Evolutionary conservation across 805 yeast species (phyloP), one percentile per base, ranked within the genome.

Genomic region (Osmozyma mogii): DNA sequence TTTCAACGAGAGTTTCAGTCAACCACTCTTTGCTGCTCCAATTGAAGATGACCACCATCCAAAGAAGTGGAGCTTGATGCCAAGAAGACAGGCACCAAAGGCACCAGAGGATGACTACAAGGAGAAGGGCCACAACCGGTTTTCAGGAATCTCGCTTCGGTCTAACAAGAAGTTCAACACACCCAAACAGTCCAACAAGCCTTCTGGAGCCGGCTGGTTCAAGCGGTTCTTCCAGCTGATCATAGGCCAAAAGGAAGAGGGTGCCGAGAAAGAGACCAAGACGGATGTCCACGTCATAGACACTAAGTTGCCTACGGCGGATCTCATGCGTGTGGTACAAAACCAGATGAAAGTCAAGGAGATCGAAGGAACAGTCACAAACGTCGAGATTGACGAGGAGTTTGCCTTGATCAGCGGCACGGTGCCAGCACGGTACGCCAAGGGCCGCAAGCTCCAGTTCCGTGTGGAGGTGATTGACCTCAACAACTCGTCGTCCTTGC

Each of bases 311-410:
- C 37, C 41, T 9, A 44, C 67, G 3, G 29, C 17, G 4, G 57
- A 56, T 15, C 52, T 64, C 25, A 48, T 54, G 34, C 37, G 56
- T 15, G 47, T 59, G 7, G 52, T 64, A 31, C 58, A 54, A 32
- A 56, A 55, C 29, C 68, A 69, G 6, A 47, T 71, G 30, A 61
- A 58, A 37, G 47, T 70, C 44, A 68, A 69, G 41, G 50, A 58
- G 31, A 58, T 67, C 30, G 76, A 71, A 45, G 77, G 77, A 0
- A 58, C 75, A 3, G 56, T 71, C 8, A 47, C 52, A 11, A 52
- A 55, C 15, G 64, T 63, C 9, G 58, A 57, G 3, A 51, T 68
- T 22, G 68, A 61, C 33, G 68, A 65, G 30, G 65, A 58, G 31
- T 58, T 60, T 37, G 63, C 68, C 4, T 38, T 57, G 10, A 59